Evolutionary conservation across 2,329 filamentous ascomycete species (phyloP).

Genomic region (Knufia petricola): DNA sequence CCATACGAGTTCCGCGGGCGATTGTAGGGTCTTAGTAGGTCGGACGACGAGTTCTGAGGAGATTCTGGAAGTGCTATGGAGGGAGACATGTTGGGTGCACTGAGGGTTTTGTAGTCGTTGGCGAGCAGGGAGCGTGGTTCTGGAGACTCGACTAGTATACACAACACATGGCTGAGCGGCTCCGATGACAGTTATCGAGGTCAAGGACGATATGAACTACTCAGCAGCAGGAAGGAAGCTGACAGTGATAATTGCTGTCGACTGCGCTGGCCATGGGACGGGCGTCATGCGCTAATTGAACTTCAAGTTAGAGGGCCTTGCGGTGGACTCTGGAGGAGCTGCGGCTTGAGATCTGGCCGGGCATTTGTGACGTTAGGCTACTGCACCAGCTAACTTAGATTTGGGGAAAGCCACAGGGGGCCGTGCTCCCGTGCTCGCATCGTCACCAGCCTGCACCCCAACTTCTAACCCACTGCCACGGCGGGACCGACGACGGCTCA

Average conservation of each 20-base stretch:
- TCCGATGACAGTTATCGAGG: neutral
- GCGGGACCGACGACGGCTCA: too few relatives aligned
- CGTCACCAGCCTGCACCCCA: too few relatives aligned
- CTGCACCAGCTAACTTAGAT: too few relatives aligned
- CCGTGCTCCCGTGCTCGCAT: too few relatives aligned
- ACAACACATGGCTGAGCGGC: neutral
- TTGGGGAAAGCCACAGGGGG: too few relatives aligned
- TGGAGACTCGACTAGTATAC: neutral
- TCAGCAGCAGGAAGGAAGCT: neutral
- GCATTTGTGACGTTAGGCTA: too few relatives aligned
- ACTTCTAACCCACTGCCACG: too few relatives aligned
- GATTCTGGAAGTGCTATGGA: conserved; percentile 17
- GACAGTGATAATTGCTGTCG: neutral
- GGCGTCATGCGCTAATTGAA: neutral
- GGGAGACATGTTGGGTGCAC: neutral
- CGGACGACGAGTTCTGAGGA: conserved; percentile 29
- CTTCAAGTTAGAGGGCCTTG: too few relatives aligned
- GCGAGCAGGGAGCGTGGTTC: neutral
- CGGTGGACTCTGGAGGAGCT: neutral
- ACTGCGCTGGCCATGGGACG: neutral
- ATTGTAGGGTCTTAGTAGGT: conserved; percentile 26
- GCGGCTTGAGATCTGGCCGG: neutral
- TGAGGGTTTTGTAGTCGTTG: neutral
- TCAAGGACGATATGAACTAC: neutral
- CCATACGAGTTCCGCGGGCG: neutral